Evolutionary conservation across 192 early-diverging fungal species (phyloP), one percentile per base, ranked within the genome.

Genomic region (Coemansia sp.): DNA sequence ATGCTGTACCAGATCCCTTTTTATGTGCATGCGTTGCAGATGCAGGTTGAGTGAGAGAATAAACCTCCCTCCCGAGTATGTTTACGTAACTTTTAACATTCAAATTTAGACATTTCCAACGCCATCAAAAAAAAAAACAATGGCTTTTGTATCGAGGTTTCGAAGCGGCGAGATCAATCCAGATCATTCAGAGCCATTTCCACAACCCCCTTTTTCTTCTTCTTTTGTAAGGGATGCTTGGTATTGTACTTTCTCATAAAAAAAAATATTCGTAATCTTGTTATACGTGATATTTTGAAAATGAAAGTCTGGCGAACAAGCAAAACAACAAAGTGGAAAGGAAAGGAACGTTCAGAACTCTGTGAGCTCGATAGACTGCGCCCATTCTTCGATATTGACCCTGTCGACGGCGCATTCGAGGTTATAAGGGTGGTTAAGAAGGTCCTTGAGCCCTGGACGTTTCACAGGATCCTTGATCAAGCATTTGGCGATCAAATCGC

Each of bases 331-430:
- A 35, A 20, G 34, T 20, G 19, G 35, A 48, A 48, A n/a, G 46
- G 34, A 45, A 45, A 29, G 11, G 11, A 40, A 4, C 11, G 14
- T 23, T 35, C 58, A 79, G 46, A 74, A 79, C 15, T 79, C 76
- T 3, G 64, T 32, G 17, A 67, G 36, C 13, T 63, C 56, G 13
- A 79, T 50, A 17, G 73, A 72, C 23, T 63, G 42, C 3, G 85
- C 85, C 89, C 88, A 89, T 63, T 82, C 69, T 52, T 86, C 85
- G 65, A 90, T 83, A 62, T 90, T 88, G 42, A 90, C 87, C 49
- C 86, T 84, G 59, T 74, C 67, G 13, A 70, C 74, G 1, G 85
- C 82, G 35, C 80, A 81, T 50, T 76, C 66, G 20, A 67, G 62
- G 9, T 84, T 76, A 48, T 88, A 89, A 45, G 76, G 70, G 63